phyloP scores from a whole-genome alignment of 106 monocot species.

The Dioscorea dumetorum region DNA sequence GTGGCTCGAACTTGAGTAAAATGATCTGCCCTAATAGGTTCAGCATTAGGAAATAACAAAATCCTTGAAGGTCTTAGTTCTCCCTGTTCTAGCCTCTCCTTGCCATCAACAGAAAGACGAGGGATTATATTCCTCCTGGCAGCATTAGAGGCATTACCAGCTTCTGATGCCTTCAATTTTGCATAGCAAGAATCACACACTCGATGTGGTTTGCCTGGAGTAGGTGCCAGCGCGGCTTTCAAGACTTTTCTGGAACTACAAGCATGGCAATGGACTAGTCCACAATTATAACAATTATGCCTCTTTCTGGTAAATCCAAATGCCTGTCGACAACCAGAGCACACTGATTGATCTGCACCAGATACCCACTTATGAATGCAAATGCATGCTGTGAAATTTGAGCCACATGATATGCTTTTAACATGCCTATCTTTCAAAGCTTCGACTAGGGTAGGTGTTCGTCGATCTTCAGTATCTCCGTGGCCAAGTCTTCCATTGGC shows the following conservation, averaged over 20 bases:
- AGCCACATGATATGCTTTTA: constrained; percentile 79
- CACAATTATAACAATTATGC: constrained; percentile 82
- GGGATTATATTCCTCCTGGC: constrained; percentile 43
- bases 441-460: constrained; percentile 62
- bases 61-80: constrained; percentile 47
- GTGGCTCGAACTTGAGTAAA: constrained; percentile 11
- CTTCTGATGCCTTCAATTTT: constrained; percentile 47
- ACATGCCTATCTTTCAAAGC: constrained; percentile 72
- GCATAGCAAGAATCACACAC: constrained; percentile 71
- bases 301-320: constrained; percentile 85
- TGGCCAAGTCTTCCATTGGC: constrained; percentile 76
- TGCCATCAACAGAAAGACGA: constrained; percentile 39
- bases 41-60: constrained; percentile 29
- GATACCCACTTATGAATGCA: constrained; percentile 91
- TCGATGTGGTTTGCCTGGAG: constrained; percentile 75
- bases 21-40: constrained; percentile 16
- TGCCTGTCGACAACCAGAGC: constrained; percentile 71
- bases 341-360: constrained; percentile 62
- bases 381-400: constrained; percentile 70
- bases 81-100: constrained; percentile 27
- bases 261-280: constrained; percentile 69
- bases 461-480: constrained; percentile 64
- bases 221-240: constrained; percentile 65
- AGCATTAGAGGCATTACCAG: constrained; percentile 10
- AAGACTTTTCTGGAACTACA: constrained; percentile 67